A percentile compares a stretch with the other conserved stretches of the same genome.
Conservation (phyloP, 1,139 yeast species). For the Wickerhamomyces sp. region DNA sequence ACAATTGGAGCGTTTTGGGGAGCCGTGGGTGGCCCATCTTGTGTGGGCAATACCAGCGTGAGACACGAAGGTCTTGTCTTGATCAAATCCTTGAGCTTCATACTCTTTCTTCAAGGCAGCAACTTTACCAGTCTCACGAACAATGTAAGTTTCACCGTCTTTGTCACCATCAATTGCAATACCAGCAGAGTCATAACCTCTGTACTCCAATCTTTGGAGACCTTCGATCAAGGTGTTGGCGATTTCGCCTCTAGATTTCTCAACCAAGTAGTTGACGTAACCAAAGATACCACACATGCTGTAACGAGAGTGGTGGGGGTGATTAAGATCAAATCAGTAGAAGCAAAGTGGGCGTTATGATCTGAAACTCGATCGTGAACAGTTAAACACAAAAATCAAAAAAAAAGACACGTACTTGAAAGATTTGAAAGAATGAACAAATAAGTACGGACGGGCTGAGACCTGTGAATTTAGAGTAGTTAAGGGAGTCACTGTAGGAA, state of each 20-base stretch:
- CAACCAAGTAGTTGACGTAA: constrained; percentile 92
- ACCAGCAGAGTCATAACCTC: constrained; percentile 98
- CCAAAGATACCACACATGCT: constrained; percentile 93
- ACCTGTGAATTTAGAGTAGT: too few species aligned
- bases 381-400: too few species aligned
- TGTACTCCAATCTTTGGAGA: constrained; percentile 86
- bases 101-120: constrained; percentile 70
- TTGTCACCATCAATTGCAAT: constrained; percentile 89
- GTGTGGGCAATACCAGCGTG: constrained; percentile 99
- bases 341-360: background rate
- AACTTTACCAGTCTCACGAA: constrained; percentile 91
- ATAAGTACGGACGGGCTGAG: too few species aligned
- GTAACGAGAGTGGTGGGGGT: too few species aligned
- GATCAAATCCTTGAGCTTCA: constrained; percentile 46
- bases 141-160: constrained; percentile 57
- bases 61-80: constrained; percentile 62
- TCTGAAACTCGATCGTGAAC: too few species aligned
- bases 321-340: too few species aligned
- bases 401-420: too few species aligned
- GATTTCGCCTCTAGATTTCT: constrained; percentile 88
- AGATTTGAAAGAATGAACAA: too few species aligned
- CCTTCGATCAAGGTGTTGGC: constrained; percentile 88
- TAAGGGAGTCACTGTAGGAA: too few species aligned
- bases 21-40: constrained; percentile 99
- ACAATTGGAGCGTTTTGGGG: constrained; percentile 79